These are phyloP conservation scores for Saccharomycopsis sp. DNA, from an alignment of 805 yeast species.

Conservation along the genomic window DNA sequence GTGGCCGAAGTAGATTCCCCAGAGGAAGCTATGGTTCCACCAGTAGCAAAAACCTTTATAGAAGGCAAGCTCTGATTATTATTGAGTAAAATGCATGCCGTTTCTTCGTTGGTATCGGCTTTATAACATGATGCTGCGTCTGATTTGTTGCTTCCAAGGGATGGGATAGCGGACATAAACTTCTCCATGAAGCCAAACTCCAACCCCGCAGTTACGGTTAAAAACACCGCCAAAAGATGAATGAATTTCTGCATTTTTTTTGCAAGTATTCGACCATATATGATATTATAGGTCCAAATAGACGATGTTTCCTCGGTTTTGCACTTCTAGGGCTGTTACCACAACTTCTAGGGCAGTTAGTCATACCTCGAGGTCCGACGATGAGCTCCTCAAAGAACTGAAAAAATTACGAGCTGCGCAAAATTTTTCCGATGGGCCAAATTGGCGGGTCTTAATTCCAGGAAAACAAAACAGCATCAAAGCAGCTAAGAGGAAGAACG, in stretches of 20 bases:
- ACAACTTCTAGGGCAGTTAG: background rate
- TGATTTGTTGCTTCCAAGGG: background rate
- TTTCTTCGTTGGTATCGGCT: constrained; percentile 13
- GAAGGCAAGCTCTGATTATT: constrained; percentile 11
- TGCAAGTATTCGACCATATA: too few species aligned
- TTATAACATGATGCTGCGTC: constrained; percentile 1
- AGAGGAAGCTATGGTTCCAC: constrained; percentile 21
- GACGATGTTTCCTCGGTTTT: too few species aligned
- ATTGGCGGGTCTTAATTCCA: too few species aligned
- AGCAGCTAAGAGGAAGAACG: too few species aligned
- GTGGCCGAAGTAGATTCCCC: constrained; percentile 17
- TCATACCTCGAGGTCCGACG: background rate
- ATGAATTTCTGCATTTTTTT: background rate
- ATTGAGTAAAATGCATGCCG: constrained; percentile 14
- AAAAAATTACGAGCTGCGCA: too few species aligned
- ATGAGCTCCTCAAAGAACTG: background rate
- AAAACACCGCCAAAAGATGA: background rate
- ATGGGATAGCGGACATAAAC: background rate
- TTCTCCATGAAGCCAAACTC: background rate
- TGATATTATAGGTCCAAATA: too few species aligned
- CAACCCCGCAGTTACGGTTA: background rate
- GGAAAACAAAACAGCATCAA: too few species aligned
- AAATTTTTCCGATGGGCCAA: too few species aligned
- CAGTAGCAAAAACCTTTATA: constrained; percentile 21
- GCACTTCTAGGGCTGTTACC: too few species aligned